Evolutionary conservation across 1,284 basidiomycete species (phyloP), one percentile per base, ranked within the genome.

Genomic region (Irpex rosettiformis): DNA sequence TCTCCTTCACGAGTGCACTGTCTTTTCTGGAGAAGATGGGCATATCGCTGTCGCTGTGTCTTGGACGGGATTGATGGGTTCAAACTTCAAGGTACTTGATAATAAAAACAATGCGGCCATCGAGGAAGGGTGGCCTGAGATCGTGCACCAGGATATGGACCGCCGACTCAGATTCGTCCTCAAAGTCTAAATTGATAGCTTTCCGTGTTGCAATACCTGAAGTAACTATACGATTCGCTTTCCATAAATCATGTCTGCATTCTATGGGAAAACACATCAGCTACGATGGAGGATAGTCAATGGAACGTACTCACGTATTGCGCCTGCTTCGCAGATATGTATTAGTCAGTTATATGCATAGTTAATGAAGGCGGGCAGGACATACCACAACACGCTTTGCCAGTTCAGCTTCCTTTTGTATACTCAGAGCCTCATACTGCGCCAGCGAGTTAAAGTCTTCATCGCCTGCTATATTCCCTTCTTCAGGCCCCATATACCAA

Each of bases 71-170:
- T 98, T 98, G 73, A 99, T 93, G 0, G 97, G 96, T 54, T 98
- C 96, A 16, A 99, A 81, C 70, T 99, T 97, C 71, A 92, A 96
- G 1, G 97, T n/a, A n/a, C n/a, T n/a, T n/a, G n/a, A n/a, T n/a
- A n/a, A n/a, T 99, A 72, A 92, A 99, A 0, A 98, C 92, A 0
- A 93, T 96, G 22, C 93, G 90, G 0, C 97, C 97, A 67, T 99
- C 96, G 58, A 99, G 80, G 79, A 99, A 99, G 0, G 97, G 97
- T 0, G 97, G 97, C 66, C 97, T 97, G 56, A 99, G 84, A 71
- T 98, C 92, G 67, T 99, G 97, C 0, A 98, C 92, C 73, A 99
- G 90, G 45, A 99, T 91, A 70, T 99, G 97, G 0, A 99, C 96
- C 0, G 94, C 90, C 0, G 91, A 94, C 72, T 98, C 97, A 0